Evolutionary conservation across 768 basidiomycete genomes (phyloP), one percentile per base, ranked within the genome.

Genomic region (Macrolepiota albuminosa): DNA sequence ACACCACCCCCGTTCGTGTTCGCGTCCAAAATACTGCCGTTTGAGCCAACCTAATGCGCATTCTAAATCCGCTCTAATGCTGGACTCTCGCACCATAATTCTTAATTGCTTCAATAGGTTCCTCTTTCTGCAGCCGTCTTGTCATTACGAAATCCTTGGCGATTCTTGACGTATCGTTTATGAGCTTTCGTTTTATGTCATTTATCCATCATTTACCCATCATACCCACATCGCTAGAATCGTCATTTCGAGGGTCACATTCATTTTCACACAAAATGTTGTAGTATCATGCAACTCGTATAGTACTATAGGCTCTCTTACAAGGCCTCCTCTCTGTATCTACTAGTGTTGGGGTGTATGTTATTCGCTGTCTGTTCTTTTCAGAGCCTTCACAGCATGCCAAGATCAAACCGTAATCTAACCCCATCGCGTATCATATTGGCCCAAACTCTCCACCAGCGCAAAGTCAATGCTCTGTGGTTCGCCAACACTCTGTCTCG

Each of bases 11-110:
- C 4, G 69, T 76, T 31, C 73, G 78, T 59, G 69, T 80, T 58
- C 81, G 78, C 54, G 75, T 79, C 42, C 77, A 78, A 55, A 79
- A 79, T 67, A 72, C 76, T 34, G 69, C 70, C 57, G 68, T 71
- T 43, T 75, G 64, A 74, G 31, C 26, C 45, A 43, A 43, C 56
- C 47, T 65, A 54, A 45, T 60, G n/a, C 52, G 37, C 55, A 59
- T 26, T 56, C 43, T 63, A 63, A 61, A 64, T 63, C 58, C 63
- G 59, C 50, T 63, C 48, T 49, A 58, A 63, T 62, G 40, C 39
- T 40, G 56, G 62, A 50, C 48, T 45, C 50, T 63, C 33, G 1
- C 67, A 68, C 59, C 58, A 56, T 62, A 59, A 55, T 58, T 21
- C 37, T 46, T 58, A 48, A 57, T 54, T n/a, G 50, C 61, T 57